These are phyloP conservation scores for Suillus lakei DNA, from an alignment of 768 basidiomycete genomes.

Conservation along the genomic window DNA sequence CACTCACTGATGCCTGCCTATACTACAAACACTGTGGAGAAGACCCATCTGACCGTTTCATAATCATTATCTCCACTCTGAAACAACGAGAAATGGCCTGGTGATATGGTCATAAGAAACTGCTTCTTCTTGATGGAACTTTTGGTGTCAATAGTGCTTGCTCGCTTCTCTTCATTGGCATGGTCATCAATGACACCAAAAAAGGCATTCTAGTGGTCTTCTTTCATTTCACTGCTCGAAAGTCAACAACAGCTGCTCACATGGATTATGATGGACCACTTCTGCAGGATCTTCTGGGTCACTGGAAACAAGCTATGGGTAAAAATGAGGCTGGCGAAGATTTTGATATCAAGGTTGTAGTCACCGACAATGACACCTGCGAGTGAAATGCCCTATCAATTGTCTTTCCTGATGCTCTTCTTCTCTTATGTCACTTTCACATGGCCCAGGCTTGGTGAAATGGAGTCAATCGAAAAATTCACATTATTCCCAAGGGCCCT, in stretches of 20 bases:
- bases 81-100: slow-evolving; percentile 16
- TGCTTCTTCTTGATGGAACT: slow-evolving; percentile 30
- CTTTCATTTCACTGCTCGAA: slow-evolving; percentile 39
- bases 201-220: slow-evolving; percentile 37
- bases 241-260: slow-evolving; percentile 28
- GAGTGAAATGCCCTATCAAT: slow-evolving; percentile 36
- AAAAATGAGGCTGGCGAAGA: background rate
- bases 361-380: slow-evolving; percentile 34
- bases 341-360: slow-evolving; percentile 34
- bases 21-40: slow-evolving; percentile 4
- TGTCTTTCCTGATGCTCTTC: slow-evolving; percentile 33
- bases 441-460: slow-evolving; percentile 43
- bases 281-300: slow-evolving; percentile 26
- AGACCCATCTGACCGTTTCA: background rate
- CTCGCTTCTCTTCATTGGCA: slow-evolving; percentile 36
- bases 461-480: background rate
- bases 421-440: slow-evolving; percentile 45
- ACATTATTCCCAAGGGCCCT: too few relatives aligned
- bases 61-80: background rate
- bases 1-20: background rate
- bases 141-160: slow-evolving; percentile 24
- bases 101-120: slow-evolving; percentile 29
- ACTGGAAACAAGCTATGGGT: slow-evolving; percentile 27
- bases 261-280: slow-evolving; percentile 29
- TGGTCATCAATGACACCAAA: slow-evolving; percentile 35